Conservation (phyloP, 208 protist genomes). For the Leishmania braziliensis region DNA sequence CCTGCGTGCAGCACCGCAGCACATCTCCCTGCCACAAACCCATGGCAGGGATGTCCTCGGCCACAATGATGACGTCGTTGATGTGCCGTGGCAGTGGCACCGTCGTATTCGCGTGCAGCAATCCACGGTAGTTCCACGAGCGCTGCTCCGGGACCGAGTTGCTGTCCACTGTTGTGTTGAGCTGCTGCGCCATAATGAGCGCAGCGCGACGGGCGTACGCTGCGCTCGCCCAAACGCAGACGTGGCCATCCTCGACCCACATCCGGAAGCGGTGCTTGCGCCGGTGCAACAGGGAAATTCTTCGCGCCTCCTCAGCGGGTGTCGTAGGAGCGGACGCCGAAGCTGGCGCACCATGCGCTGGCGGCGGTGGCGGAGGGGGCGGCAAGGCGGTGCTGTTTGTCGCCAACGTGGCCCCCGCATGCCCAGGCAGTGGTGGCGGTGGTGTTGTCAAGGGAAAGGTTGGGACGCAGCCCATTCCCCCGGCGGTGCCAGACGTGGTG, state of each 20-base stretch:
- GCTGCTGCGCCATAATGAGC: slow-evolving; percentile 70
- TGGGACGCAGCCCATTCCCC: slow-evolving; percentile 11
- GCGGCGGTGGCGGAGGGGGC: slow-evolving; percentile 3
- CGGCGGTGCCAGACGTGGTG: not conserved
- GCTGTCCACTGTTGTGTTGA: slow-evolving; percentile 66
- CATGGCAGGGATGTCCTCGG: slow-evolving; percentile 51
- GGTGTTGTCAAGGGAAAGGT: slow-evolving; percentile 19
- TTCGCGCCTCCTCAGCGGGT: slow-evolving; percentile 11
- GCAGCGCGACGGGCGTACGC: slow-evolving; percentile 74
- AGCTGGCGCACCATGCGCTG: not conserved
- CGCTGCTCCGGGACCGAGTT: slow-evolving; percentile 57
- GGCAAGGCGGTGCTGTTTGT: slow-evolving; percentile 1
- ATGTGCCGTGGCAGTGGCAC: slow-evolving; percentile 43
- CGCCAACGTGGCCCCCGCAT: not conserved
- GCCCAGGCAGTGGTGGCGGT: slow-evolving; percentile 15
- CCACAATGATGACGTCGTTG: slow-evolving; percentile 70
- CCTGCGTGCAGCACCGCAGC: slow-evolving; percentile 65
- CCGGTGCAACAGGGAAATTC: slow-evolving; percentile 32
- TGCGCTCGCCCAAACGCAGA: slow-evolving; percentile 74
- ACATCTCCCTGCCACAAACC: slow-evolving; percentile 77
- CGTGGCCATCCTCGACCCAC: slow-evolving; percentile 73
- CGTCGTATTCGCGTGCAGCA: slow-evolving; percentile 45
- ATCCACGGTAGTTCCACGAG: slow-evolving; percentile 60
- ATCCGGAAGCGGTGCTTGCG: slow-evolving; percentile 73
- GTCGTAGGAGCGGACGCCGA: not conserved